Evolutionary conservation across 1,139 yeast genomes (phyloP), one percentile per base, ranked within the genome.

Genomic region (Saccharomycopsis hybrid): DNA sequence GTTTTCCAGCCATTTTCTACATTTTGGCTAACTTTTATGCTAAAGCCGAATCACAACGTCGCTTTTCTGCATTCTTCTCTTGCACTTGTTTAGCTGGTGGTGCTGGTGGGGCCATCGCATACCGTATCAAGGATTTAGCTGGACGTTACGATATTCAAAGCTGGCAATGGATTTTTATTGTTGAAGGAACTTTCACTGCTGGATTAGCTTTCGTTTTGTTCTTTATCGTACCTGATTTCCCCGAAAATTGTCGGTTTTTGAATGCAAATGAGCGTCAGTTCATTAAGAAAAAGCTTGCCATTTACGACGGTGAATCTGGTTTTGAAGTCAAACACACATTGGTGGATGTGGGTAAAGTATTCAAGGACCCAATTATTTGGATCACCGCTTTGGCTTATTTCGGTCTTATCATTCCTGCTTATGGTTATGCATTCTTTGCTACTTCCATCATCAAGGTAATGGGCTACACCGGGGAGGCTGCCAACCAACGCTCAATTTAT

Each of bases 11-110:
- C 25, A 77, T 85, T 57, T 82, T 84, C 62, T 83, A 83, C 61
- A 72, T 83, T 51, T 69, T 83, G 57, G 70, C 85, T 30, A 72
- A 74, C 54, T 77, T 72, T 54, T 77, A 77, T 64, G 70, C 81
- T 37, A 73, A 81, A 52, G 67, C 65, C n/a, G 90, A 84, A 64
- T 77, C 86, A n/a, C 89, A 82, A 63, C 75, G 80, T 60, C 68
- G 92, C 50, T 82, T 80, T 62, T 76, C 83, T 9, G 75, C 80
- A 47, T 84, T 84, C 64, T 83, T 83, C 66, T 53, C 83, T 43
- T 84, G 87, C 46, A 80, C 88, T 5, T 76, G 83, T 59, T 71
- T 84, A 68, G 85, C 90, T 29, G 89, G 92, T 62, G 95, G 90
- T 3, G 85, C 85, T 65, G 85, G 88, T 51, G 94, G 95, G 52